Evolutionary conservation across 148 eudicot species (phyloP).

Genomic region (Diospyros lotus): DNA sequence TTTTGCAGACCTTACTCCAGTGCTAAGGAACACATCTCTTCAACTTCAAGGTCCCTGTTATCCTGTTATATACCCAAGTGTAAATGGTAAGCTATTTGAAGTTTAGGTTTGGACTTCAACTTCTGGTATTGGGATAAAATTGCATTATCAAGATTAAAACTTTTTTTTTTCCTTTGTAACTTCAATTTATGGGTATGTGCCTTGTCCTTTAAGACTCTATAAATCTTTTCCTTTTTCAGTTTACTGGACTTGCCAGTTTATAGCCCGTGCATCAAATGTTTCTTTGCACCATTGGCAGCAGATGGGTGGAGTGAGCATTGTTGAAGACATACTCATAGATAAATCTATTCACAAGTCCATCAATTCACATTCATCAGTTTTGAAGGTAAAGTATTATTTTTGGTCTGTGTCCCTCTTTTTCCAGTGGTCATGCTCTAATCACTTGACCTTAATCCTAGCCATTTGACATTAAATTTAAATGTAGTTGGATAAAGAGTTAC

Average conservation of each 20-base stretch:
- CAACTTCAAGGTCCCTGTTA: slow-evolving; percentile 99
- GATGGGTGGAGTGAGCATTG: slow-evolving; percentile 81
- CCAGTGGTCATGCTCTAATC: neutral
- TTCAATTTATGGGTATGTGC: neutral
- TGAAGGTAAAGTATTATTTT: slow-evolving; percentile 50
- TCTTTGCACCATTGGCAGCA: slow-evolving; percentile 83
- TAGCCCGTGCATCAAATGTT: slow-evolving; percentile 79
- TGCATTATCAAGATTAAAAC: neutral
- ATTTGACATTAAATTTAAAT: no score
- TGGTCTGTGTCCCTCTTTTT: neutral
- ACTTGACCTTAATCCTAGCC: neutral
- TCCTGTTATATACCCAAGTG: slow-evolving; percentile 92
- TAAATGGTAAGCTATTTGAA: slow-evolving; percentile 58
- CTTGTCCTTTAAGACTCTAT: neutral
- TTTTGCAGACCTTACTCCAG: slow-evolving; percentile 83
- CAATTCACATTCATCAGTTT: slow-evolving; percentile 76
- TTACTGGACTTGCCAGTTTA: slow-evolving; percentile 91
- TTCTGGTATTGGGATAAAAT: neutral
- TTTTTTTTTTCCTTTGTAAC: neutral
- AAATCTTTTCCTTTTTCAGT: slow-evolving; percentile 37
- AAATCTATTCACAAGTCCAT: slow-evolving; percentile 70
- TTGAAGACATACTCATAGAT: slow-evolving; percentile 70
- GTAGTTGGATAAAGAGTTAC: neutral
- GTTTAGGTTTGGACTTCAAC: neutral
- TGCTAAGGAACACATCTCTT: slow-evolving; percentile 78